Conservation (phyloP, 2,329 filamentous ascomycete species). For the Zymoseptoria pseudotritici region DNA sequence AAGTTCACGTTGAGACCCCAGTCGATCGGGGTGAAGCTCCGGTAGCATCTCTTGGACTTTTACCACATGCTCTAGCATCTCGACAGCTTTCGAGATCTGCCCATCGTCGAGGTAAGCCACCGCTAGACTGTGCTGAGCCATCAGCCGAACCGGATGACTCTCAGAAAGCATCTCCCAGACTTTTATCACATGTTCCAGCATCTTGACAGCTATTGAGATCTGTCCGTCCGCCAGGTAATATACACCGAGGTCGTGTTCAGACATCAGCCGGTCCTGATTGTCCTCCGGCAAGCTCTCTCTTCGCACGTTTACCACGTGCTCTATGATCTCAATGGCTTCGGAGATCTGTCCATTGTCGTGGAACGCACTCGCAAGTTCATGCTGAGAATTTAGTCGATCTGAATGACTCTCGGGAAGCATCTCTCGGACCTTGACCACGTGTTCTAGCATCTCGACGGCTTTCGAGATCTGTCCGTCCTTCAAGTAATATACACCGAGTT, state of each 20-base stretch:
- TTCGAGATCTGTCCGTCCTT: slow-evolving; percentile 2
- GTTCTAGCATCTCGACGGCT: no score
- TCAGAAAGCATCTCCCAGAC: no score
- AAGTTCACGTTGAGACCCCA: no score
- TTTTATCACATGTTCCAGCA: no score
- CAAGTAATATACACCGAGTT: slow-evolving; percentile 18
- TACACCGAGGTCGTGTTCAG: slow-evolving; percentile 14
- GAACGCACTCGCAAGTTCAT: slow-evolving; percentile 20
- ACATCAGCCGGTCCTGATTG: slow-evolving; percentile 7
- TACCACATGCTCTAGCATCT: no score
- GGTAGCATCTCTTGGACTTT: no score
- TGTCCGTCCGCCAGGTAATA: slow-evolving; percentile 15
- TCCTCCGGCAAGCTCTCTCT: slow-evolving; percentile 3
- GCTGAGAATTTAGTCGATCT: slow-evolving; percentile 7
- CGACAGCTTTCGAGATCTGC: no score
- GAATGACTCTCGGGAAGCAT: not conserved
- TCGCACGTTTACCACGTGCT: slow-evolving; percentile 16
- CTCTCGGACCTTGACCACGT: no score
- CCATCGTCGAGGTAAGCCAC: no score
- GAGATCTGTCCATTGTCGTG: slow-evolving; percentile 9
- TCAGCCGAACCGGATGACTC: no score
- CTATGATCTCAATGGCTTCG: slow-evolving; percentile 20
- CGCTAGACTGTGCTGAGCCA: no score
- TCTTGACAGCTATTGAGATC: not conserved
- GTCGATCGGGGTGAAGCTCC: no score